Base-by-base conservation (phyloP, 2,329 filamentous ascomycete species). In the Pseudogymnoascus sp. region DNA sequence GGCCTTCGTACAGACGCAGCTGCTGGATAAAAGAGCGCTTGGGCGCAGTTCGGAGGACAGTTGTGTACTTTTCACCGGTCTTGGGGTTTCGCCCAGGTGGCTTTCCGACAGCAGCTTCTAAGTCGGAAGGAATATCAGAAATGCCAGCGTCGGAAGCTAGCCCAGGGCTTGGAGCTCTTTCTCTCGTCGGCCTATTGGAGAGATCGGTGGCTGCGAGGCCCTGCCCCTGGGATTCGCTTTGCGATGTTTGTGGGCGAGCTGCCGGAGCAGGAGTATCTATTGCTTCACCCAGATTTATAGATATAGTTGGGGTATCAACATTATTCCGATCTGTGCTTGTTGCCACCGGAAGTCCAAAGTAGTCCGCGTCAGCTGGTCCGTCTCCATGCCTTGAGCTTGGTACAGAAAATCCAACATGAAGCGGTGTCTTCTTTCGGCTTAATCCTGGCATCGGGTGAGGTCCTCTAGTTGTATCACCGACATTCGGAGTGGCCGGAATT, bases 1-100 rank as follows among this genome's bases (percentile, higher is more conserved):
- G 85, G 1, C 93, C 92, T 68, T 91, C 88, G 78, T 83, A 96
- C 0, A 89, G 83, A 63, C 80, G 86, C 1, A 97, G 84, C 42
- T 90, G 89, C 70, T 94, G 85, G 0, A 77, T 63, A 67, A 91
- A 96, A 0, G 90, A 86, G 67, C 88, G 85, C 4, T 83, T 80
- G 0, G 91, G 88, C 22, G 82, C 82, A 6, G 84, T 76, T 36
- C 87, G 85, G 45, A 92, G 84, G 52, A 82, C 80, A 62, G 86
- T 83, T 0, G 91, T 96, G 33, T 55, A 55, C 49, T 33, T 55
- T 4, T 55, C 25, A 8, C 28, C 28, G 5, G 25, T 55, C 28
- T 33, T 55, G 25, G 49, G 16, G n/a, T 55, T 55, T 4, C 28
- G 49, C 49, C 49, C 49, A 12, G 49, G 25, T 33, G 25, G 8